Conservation (phyloP, 2,329 filamentous ascomycete species). For the Fusarium nelsonii region DNA sequence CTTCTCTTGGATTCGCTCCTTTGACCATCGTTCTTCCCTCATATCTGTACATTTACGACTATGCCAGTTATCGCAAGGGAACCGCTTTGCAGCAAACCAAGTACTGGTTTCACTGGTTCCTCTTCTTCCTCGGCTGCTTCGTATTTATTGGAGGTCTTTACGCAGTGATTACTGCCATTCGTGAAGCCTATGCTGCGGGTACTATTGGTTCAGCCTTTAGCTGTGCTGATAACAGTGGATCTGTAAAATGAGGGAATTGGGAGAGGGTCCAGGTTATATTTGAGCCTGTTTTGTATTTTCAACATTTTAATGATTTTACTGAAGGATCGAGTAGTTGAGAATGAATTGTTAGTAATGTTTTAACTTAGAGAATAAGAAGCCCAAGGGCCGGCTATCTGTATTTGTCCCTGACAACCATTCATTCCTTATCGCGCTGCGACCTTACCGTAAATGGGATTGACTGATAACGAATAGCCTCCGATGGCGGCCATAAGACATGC, state of each 20-base stretch:
- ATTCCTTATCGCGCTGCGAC: conserved; percentile 33
- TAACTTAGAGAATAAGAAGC: too few species aligned
- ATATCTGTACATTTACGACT: neutral
- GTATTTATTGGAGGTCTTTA: neutral
- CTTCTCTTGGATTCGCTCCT: neutral
- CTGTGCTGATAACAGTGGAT: neutral
- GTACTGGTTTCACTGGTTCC: neutral
- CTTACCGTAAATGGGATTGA: conserved; percentile 13
- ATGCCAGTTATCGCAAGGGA: neutral
- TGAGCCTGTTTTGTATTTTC: neutral
- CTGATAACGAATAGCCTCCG: conserved; percentile 26
- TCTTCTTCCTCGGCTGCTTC: neutral
- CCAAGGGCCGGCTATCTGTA: too few species aligned
- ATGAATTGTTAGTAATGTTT: too few species aligned
- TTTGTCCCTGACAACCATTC: neutral
- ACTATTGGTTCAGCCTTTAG: neutral
- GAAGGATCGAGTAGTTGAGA: too few species aligned
- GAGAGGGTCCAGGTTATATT: neutral
- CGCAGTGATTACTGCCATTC: neutral
- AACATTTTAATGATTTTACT: neutral
- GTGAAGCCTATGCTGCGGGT: neutral
- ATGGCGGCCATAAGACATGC: conserved; percentile 19
- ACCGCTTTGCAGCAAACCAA: neutral
- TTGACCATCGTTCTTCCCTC: neutral
- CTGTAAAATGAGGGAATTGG: neutral